Conservation (phyloP, 805 yeast genomes). For the Yamadazyma paraphyllophila region DNA sequence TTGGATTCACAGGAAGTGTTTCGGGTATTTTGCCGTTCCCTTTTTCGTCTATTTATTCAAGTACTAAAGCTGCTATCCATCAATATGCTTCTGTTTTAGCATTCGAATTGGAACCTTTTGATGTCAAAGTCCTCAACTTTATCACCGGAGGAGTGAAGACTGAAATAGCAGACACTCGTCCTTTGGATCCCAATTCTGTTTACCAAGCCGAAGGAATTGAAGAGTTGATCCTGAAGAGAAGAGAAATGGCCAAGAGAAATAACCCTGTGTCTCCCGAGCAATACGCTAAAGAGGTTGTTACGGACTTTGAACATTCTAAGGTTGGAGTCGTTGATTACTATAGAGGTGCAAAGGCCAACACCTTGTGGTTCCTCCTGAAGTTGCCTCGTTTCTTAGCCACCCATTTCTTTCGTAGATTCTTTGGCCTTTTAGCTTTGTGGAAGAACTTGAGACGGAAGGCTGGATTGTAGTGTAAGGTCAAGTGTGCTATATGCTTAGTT, state of each 20-base stretch:
- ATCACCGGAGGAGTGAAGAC: constrained; percentile 78
- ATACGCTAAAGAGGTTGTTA: constrained; percentile 56
- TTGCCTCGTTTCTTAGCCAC: constrained; percentile 52
- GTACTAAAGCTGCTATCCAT: constrained; percentile 75
- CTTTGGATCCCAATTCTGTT: constrained; percentile 54
- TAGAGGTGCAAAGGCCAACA: constrained; percentile 50
- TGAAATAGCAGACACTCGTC: constrained; percentile 63
- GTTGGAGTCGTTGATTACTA: constrained; percentile 45
- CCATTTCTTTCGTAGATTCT: constrained; percentile 34
- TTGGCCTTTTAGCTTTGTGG: constrained; percentile 27
- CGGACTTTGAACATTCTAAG: constrained; percentile 40
- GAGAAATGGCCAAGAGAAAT: constrained; percentile 56
- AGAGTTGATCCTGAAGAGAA: constrained; percentile 49
- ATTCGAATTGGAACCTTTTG: constrained; percentile 68
- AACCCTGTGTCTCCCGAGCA: constrained; percentile 58
- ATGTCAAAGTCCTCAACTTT: constrained; percentile 65
- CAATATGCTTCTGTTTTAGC: constrained; percentile 63
- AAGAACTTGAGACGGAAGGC: constrained; percentile 9
- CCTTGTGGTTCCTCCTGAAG: constrained; percentile 31
- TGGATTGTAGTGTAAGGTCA: background rate
- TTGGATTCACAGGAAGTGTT: constrained; percentile 73
- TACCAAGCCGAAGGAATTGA: constrained; percentile 52
- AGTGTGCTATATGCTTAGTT: background rate
- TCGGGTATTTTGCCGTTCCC: constrained; percentile 70
- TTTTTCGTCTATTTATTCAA: constrained; percentile 61